A percentile compares a stretch with the other conserved stretches of the same genome.
phyloP scores from a whole-genome alignment of 768 basidiomycete genomes.

The Collybiopsis confluens region DNA sequence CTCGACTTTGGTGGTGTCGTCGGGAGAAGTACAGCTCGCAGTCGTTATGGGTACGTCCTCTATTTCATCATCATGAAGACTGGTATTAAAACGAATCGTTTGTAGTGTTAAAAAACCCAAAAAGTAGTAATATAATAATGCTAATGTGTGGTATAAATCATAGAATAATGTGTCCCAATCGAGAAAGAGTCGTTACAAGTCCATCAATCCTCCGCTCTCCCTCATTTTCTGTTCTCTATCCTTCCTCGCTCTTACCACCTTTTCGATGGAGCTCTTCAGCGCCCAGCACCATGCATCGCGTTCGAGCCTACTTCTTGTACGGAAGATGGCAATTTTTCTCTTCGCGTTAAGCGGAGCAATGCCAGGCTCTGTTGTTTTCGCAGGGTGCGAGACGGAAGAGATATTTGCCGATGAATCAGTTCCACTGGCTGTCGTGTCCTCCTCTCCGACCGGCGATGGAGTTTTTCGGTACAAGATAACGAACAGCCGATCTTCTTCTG shows the following conservation, averaged over 20 bases:
- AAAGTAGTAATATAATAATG: conserved; percentile 29
- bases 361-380: neutral
- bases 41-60: conserved; percentile 80
- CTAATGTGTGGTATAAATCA: neutral
- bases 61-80: neutral
- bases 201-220: conserved; percentile 55
- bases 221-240: conserved; percentile 65
- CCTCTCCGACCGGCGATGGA: conserved; percentile 8
- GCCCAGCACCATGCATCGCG: conserved; percentile 96
- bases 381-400: neutral
- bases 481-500: conserved; percentile 85
- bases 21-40: conserved; percentile 73
- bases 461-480: conserved; percentile 61
- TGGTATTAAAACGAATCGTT: conserved; percentile 2
- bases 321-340: conserved; percentile 60
- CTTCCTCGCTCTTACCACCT: conserved; percentile 55
- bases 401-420: neutral
- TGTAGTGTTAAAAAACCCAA: conserved; percentile 82
- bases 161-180: neutral
- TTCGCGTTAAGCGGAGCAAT: conserved; percentile 54
- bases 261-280: conserved; percentile 86
- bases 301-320: conserved; percentile 80
- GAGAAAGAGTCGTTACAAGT: conserved; percentile 16
- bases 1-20: conserved; percentile 90
- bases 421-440: neutral